Base-by-base conservation (phyloP, 2,329 filamentous ascomycete species). In the Aureobasidium sp. region DNA sequence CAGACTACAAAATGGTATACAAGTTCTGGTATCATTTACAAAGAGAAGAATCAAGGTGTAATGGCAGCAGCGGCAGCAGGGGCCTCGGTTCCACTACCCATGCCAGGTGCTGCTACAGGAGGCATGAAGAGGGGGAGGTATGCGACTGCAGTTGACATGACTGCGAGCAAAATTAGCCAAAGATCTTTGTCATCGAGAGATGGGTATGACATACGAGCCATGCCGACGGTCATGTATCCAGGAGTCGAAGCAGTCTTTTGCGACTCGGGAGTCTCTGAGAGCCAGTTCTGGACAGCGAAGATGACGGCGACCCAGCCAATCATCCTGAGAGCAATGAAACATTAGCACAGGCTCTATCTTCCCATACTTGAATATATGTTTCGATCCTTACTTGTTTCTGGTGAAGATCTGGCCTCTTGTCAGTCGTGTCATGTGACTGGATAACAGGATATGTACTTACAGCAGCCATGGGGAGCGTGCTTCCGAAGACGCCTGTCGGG, bases 381-480 rank as follows among this genome's bases (percentile, higher is more conserved):
- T 20, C 8, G 3, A 5, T 47, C 42, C 79, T 77, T 77, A 94
- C 82, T 90, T 89, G 78, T 96, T 96, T 68, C 91, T 84, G 69
- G 89, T 94, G 74, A 96, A 94, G 82, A 96, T 95, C 83, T 86
- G 66, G 64, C 62, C 58, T 45, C 66, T 44, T 55, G 67, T 72
- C 64, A 73, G 70, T 69, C 56, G 61, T 66, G 67, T 69, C 64
- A 63, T 48, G 45, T 65, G 52, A 49, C 22, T 31, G 67, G 64
- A 58, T 56, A 57, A 12, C 52, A 64, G 51, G 49, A 56, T 48
- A 64, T 53, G 48, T 61, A 59, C 56, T 74, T 78, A 87, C 84
- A 66, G 92, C 92, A 63, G 90, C 91, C 93, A 97, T 97, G 63
- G 93, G 93, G 72, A 97, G 81, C 39, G 92, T 95, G 71, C 87